phyloP scores from a whole-genome alignment of 345 rosid species.

The Pelargonium nanum region DNA sequence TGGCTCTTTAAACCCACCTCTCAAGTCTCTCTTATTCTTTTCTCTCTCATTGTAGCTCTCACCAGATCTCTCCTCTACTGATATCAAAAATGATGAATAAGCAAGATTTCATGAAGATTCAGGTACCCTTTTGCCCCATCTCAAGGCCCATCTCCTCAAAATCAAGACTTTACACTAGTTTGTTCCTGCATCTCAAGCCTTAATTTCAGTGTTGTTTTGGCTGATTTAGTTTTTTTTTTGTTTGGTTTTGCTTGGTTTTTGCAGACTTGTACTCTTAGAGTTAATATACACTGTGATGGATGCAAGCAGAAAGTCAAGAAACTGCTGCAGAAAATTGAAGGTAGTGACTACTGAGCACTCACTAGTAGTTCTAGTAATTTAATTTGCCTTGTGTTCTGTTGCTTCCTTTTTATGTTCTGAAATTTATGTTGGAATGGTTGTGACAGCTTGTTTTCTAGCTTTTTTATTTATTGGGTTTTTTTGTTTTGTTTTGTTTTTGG shows the following conservation, averaged over 20 bases:
- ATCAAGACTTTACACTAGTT: no score
- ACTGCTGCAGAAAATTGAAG: conserved; percentile 65
- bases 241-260: no score
- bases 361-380: conserved; percentile 1
- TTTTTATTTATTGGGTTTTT: not conserved
- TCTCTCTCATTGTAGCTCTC: not conserved
- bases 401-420: no score
- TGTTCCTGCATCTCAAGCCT: no score
- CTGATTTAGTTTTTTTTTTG: no score
- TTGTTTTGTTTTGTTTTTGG: conserved; percentile 2
- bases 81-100: not conserved
- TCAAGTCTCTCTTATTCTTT: not conserved
- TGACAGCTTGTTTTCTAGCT: not conserved
- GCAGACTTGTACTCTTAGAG: conserved; percentile 80
- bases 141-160: not conserved
- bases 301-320: conserved; percentile 80
- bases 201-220: no score
- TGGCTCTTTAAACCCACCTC: not conserved
- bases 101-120: not conserved
- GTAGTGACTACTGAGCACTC: no score
- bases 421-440: not conserved
- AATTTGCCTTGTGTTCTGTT: not conserved
- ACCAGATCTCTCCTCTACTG: not conserved
- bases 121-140: not conserved
- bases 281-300: conserved; percentile 91